Conservation (phyloP, 2,329 filamentous ascomycete genomes). For the Epichloe sp. region DNA sequence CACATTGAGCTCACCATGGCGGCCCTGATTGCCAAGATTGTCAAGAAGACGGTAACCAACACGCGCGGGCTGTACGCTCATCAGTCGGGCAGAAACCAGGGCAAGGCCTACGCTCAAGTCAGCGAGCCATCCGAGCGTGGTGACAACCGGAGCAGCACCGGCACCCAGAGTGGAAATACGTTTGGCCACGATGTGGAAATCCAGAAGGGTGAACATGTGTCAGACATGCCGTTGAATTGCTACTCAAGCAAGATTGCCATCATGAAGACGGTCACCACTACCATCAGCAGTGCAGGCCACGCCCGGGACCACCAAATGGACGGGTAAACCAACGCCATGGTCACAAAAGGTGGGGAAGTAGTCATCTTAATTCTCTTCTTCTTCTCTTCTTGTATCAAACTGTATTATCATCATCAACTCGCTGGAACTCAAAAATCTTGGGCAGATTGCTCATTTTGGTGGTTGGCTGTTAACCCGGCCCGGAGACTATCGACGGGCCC, state of each 20-base stretch:
- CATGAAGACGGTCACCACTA: background rate
- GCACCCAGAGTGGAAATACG: background rate
- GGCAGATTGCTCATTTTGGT: no score
- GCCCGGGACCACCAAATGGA: background rate
- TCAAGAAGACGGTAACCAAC: background rate
- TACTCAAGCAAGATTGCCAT: background rate
- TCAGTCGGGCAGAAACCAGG: background rate
- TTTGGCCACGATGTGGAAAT: conserved; percentile 5
- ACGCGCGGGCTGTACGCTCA: background rate
- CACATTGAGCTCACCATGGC: conserved; percentile 42
- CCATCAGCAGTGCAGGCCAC: background rate
- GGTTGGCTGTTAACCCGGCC: no score
- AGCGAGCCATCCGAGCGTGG: background rate
- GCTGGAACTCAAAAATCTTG: no score
- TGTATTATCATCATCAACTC: no score
- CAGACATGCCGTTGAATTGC: background rate
- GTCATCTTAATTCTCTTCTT: no score
- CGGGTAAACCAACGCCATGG: no score
- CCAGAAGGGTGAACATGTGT: background rate
- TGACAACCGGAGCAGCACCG: background rate
- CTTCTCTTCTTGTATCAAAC: no score
- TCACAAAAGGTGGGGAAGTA: no score
- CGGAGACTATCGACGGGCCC: no score
- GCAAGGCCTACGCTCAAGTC: background rate
- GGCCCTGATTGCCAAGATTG: conserved; percentile 31